Conservation (phyloP, 2,329 filamentous ascomycete species). For the Torrubiella hemipterigena region DNA sequence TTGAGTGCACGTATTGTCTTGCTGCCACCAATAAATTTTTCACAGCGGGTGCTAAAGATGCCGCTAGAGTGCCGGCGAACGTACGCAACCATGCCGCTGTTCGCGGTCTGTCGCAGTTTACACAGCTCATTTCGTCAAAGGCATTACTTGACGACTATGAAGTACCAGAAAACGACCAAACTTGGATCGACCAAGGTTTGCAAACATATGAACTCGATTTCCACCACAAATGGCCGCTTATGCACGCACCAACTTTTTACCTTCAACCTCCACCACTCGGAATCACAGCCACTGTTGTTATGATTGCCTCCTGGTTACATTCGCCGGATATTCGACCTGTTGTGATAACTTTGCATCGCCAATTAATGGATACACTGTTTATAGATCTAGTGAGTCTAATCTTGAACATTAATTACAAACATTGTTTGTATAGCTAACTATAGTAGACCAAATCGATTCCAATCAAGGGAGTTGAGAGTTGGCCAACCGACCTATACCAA, state of each 20-base stretch:
- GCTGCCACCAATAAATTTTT: conserved; percentile 1
- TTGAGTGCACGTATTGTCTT: conserved; percentile 23
- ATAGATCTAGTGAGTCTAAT: background rate
- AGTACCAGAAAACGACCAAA: background rate
- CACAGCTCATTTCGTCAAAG: conserved; percentile 4
- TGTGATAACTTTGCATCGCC: too few species aligned
- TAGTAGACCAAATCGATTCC: background rate
- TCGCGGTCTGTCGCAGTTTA: conserved; percentile 2
- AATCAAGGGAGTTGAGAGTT: background rate
- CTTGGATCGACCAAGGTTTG: background rate
- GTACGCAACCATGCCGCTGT: conserved; percentile 1
- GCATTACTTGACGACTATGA: conserved; percentile 1
- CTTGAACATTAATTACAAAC: background rate
- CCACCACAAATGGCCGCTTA: too few species aligned
- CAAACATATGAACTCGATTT: too few species aligned
- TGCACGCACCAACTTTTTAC: too few species aligned
- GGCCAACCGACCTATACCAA: background rate
- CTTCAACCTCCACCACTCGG: too few species aligned
- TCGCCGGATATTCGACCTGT: too few species aligned
- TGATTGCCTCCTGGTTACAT: too few species aligned
- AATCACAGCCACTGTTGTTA: too few species aligned
- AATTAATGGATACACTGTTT: background rate
- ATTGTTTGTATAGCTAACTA: background rate
- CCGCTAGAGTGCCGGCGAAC: background rate
- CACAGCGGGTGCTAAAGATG: background rate